Evolutionary conservation across 768 basidiomycete species (phyloP), one percentile per base, ranked within the genome.

Genomic region (Lentinula guzmanii): DNA sequence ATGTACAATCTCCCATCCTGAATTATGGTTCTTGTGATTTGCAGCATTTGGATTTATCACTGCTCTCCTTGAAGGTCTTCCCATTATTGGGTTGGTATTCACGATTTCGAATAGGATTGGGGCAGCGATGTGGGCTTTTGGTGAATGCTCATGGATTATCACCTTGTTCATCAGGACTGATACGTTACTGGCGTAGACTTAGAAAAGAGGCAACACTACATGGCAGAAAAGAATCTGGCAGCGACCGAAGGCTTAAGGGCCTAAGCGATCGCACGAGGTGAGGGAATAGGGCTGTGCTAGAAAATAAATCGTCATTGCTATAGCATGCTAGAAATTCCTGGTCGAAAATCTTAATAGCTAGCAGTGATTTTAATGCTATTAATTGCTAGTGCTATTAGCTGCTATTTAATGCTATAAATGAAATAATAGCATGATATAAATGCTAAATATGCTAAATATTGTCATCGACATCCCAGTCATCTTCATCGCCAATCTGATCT

Each of bases 111-210:
- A 96, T 70, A 81, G 92, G 5, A 83, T 96, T 28, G 94, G 94
- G 5, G 95, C 92, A 2, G 93, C 93, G 1, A 96, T 97, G 95
- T 97, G 93, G 89, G 90, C 91, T 4, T 85, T 87, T 64, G 90
- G 89, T 90, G 60, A 15, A 77, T 37, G 51, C 46, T 48, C 4
- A 48, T n/a, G 21, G 21, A 11, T 35, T 60, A 28, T 34, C 28
- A 28, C n/a, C 15, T 21, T 46, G 31, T 21, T 64, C 6, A 16
- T 6, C 45, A 24, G 43, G 37, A 9, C 63, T 35, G 43, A 56
- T 7, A 28, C 24, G 16, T 24, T 51, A 16, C 18, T 33, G 11
- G n/a, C 52, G n/a, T 33, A 89, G 86, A 89, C 70, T 68, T 89
- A 4, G 87, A 89, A 71, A 89, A 88, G 67, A 69, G 71, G 28